Percentiles rank a stretch among this genome's conserved stretches.
Evolutionary conservation across 2,329 filamentous ascomycete species (phyloP).

Genomic region (Nemania abortiva): DNA sequence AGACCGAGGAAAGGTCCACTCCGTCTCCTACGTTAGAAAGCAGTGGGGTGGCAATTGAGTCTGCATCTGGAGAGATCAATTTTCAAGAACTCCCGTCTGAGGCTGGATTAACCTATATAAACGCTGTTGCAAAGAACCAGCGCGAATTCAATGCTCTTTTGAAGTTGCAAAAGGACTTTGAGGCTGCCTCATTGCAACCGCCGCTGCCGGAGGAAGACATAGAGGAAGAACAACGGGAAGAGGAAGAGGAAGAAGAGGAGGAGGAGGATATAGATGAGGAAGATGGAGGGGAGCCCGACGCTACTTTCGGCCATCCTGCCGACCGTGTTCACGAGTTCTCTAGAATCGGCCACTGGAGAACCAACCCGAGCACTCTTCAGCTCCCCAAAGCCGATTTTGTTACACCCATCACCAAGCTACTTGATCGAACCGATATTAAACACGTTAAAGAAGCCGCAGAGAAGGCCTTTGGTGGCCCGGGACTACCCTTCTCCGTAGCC

Average conservation of each 20-base stretch:
- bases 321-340: conserved; percentile 81
- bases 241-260: conserved; percentile 52
- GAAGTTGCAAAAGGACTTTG: conserved; percentile 69
- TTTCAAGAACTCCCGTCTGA: conserved; percentile 50
- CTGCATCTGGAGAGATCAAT: conserved; percentile 32
- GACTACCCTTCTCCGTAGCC: conserved; percentile 80
- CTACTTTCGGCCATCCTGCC: conserved; percentile 47
- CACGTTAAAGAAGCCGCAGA: conserved; percentile 82
- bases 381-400: conserved; percentile 78
- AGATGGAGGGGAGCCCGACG: conserved; percentile 52
- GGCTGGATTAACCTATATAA: conserved; percentile 58
- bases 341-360: conserved; percentile 77
- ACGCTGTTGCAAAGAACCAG: conserved; percentile 63
- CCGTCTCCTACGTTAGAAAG: conserved; percentile 24
- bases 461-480: conserved; percentile 78
- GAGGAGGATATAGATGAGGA: conserved; percentile 56
- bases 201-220: conserved; percentile 50
- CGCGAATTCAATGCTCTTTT: conserved; percentile 68
- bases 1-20: conserved; percentile 12
- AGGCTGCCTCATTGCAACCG: conserved; percentile 56
- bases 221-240: conserved; percentile 47
- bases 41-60: conserved; percentile 46
- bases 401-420: conserved; percentile 75
- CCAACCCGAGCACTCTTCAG: conserved; percentile 78
- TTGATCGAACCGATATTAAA: conserved; percentile 75